Conservation (phyloP, 164 flowering plant species). For the Umbellularia californica region DNA sequence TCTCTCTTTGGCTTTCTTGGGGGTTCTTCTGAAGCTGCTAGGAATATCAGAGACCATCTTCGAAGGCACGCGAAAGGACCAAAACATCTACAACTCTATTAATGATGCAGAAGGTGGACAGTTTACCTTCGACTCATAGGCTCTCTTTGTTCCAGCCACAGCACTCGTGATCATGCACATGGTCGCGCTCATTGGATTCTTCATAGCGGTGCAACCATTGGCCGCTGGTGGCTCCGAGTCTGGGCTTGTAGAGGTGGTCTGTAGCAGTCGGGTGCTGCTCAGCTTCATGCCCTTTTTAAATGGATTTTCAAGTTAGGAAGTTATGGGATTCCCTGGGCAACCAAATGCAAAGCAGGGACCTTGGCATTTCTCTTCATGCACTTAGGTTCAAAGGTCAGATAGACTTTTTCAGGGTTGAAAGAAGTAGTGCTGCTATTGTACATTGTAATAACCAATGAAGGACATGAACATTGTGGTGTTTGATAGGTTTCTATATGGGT, state of each 20-base stretch:
- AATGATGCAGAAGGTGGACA: constrained; percentile 9
- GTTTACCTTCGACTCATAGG: constrained; percentile 47
- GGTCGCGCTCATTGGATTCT: constrained; percentile 16
- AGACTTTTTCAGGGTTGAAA: no score
- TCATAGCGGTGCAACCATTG: constrained; percentile 12
- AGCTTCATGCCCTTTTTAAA: constrained; percentile 42
- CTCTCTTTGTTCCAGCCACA: constrained; percentile 36
- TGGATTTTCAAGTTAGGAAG: constrained; percentile 42
- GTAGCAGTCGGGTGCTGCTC: constrained; percentile 31
- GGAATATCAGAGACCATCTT: constrained; percentile 44
- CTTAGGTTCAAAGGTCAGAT: constrained; percentile 4
- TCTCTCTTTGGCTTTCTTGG: constrained; percentile 37
- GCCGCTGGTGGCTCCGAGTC: neutral
- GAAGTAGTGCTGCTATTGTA: no score
- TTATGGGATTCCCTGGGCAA: constrained; percentile 47
- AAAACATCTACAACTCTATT: constrained; percentile 4
- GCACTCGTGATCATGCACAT: constrained; percentile 37
- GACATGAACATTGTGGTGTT: no score
- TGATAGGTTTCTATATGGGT: no score
- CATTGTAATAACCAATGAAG: no score
- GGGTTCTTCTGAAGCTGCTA: constrained; percentile 31
- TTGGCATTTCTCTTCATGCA: constrained; percentile 29
- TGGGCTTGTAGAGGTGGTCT: constrained; percentile 34
- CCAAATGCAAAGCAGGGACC: constrained; percentile 31
- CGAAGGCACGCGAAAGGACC: constrained; percentile 43